Conservation (phyloP, 2,329 filamentous ascomycete species). For the Apiospora saccharicola region DNA sequence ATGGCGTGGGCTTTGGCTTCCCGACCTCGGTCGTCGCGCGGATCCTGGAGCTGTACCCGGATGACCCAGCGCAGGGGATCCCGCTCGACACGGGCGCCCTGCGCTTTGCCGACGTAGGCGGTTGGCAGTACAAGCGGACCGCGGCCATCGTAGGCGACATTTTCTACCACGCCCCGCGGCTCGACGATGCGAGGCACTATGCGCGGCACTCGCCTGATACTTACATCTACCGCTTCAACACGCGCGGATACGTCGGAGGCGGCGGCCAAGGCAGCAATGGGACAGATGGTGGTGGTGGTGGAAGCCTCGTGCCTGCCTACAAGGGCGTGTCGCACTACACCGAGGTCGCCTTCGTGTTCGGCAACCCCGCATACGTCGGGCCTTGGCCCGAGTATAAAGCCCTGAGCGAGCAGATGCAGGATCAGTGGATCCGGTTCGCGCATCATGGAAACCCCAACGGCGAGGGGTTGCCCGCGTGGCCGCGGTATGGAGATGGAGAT, state of each 20-base stretch:
- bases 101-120: constrained; percentile 23
- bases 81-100: constrained; percentile 24
- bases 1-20: constrained; percentile 32
- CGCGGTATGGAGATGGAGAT: constrained; percentile 36
- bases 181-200: constrained; percentile 61
- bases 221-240: constrained; percentile 62
- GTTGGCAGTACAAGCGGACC: constrained; percentile 27
- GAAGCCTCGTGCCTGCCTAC: constrained; percentile 31
- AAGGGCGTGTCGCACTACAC: constrained; percentile 49
- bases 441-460: constrained; percentile 53
- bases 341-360: constrained; percentile 62
- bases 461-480: constrained; percentile 38
- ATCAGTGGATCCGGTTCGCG: constrained; percentile 61
- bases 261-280: constrained; percentile 39
- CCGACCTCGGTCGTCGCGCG: not conserved
- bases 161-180: constrained; percentile 61
- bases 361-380: constrained; percentile 55
- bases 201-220: constrained; percentile 54
- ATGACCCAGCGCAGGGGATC: constrained; percentile 28
- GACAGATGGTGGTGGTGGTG: constrained; percentile 15
- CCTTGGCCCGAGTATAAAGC: constrained; percentile 50
- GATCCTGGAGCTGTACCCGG: constrained; percentile 28
- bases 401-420: constrained; percentile 56
- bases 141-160: constrained; percentile 57
- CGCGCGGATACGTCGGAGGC: constrained; percentile 41